Percentiles rank a stretch among this genome's conserved stretches.
These are phyloP conservation scores for Lenwebbia sp. DNA, from an alignment of 345 rosid genomes.

Conservation along the genomic window DNA sequence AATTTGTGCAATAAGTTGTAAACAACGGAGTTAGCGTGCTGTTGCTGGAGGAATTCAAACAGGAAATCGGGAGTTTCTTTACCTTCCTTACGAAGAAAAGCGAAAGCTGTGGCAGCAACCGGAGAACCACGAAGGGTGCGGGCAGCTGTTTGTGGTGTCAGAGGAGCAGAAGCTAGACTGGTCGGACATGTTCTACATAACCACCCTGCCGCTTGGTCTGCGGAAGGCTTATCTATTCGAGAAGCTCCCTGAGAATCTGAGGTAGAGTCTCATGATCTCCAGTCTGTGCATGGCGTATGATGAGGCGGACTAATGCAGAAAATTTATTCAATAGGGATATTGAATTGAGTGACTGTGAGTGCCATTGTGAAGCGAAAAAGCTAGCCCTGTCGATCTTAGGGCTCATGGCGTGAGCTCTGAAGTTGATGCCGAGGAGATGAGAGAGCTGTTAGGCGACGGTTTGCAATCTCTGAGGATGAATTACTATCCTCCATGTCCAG, in stretches of 20 bases:
- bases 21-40: slow-evolving; percentile 24
- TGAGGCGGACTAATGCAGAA: neutral
- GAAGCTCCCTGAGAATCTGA: slow-evolving; percentile 30
- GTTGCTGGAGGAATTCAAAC: slow-evolving; percentile 25
- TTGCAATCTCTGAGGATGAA: slow-evolving; percentile 37
- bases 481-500: slow-evolving; percentile 35
- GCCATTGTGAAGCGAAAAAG: neutral
- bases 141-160: slow-evolving; percentile 35
- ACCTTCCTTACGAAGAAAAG: slow-evolving; percentile 28
- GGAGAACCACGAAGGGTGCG: slow-evolving; percentile 36
- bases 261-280: slow-evolving; percentile 4
- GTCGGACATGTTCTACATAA: slow-evolving; percentile 37
- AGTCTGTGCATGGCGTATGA: neutral
- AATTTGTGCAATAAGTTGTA: slow-evolving; percentile 4
- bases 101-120: slow-evolving; percentile 31
- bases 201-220: slow-evolving; percentile 20
- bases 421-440: slow-evolving; percentile 20
- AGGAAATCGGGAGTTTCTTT: slow-evolving; percentile 24
- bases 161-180: slow-evolving; percentile 49
- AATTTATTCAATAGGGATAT: neutral
- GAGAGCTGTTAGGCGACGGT: slow-evolving; percentile 22
- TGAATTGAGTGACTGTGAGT: neutral
- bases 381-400: slow-evolving; percentile 14
- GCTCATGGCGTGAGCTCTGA: slow-evolving; percentile 20
- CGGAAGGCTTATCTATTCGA: slow-evolving; percentile 13